Conservation (phyloP, 2,329 filamentous ascomycete species). For the Anisogramma anomala region DNA sequence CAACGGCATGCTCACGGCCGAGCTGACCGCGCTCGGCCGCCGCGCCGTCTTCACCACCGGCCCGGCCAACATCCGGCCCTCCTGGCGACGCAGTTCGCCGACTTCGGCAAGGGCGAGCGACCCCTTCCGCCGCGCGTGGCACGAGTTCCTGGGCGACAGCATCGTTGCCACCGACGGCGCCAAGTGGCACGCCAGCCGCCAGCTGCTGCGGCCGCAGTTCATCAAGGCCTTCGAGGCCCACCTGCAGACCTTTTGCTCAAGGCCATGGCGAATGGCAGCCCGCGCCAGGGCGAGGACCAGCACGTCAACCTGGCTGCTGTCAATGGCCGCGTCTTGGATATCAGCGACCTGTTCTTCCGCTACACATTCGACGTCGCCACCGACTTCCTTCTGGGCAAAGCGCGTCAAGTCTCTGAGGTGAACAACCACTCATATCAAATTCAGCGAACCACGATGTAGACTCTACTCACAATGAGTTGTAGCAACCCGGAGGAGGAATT, state of each 20-base stretch:
- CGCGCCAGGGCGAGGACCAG: conserved; percentile 47
- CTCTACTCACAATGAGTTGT: not conserved
- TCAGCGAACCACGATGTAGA: not conserved
- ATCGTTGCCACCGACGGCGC: conserved; percentile 73
- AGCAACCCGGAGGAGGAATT: conserved; percentile 54
- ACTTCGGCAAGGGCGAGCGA: conserved; percentile 70
- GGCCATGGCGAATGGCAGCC: conserved; percentile 48
- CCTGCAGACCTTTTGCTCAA: conserved; percentile 60
- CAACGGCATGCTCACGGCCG: conserved; percentile 42
- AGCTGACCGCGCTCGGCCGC: conserved; percentile 41
- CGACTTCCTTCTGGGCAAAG: conserved; percentile 71
- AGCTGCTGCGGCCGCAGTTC: conserved; percentile 77
- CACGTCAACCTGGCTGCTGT: conserved; percentile 50
- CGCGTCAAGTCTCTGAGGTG: conserved; percentile 55
- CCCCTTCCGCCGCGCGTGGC: conserved; percentile 63
- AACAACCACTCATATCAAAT: conserved; percentile 13
- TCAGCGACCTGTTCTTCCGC: conserved; percentile 71
- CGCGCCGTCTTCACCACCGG: conserved; percentile 69
- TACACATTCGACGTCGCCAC: conserved; percentile 77
- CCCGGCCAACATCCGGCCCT: conserved; percentile 81
- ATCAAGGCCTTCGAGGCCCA: conserved; percentile 77
- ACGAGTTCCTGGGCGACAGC: conserved; percentile 61
- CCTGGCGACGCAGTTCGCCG: conserved; percentile 72
- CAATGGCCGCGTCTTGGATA: conserved; percentile 54
- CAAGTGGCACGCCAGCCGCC: conserved; percentile 68